phyloP scores from a whole-genome alignment of 129 eudicot genomes.

The Flaveria robusta region DNA sequence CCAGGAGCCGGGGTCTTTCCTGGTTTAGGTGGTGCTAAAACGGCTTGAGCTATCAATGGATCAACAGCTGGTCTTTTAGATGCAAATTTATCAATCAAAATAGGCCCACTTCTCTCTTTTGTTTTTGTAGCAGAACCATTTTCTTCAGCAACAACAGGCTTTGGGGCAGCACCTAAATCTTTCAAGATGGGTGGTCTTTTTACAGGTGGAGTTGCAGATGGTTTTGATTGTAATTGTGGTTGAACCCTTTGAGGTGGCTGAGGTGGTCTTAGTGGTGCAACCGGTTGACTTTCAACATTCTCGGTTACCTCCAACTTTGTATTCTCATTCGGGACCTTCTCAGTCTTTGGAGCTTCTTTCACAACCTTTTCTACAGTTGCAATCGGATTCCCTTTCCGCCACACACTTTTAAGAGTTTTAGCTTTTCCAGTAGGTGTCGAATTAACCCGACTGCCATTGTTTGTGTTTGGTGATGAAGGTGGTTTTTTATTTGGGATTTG shows the following conservation, averaged over 20 bases:
- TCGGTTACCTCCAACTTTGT: constrained; percentile 40
- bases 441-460: constrained; percentile 42
- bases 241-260: constrained; percentile 63
- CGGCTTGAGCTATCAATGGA: constrained; percentile 69
- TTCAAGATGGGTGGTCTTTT: constrained; percentile 63
- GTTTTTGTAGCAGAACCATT: constrained; percentile 34
- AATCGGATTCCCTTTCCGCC: constrained; percentile 84
- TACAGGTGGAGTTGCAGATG: constrained; percentile 67
- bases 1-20: constrained; percentile 48
- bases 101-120: constrained; percentile 66
- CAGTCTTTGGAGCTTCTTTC: constrained; percentile 33
- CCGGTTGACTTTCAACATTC: constrained; percentile 36
- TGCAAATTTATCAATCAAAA: constrained; percentile 86
- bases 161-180: constrained; percentile 66
- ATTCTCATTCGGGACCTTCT: constrained; percentile 39
- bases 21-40: constrained; percentile 72
- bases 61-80: constrained; percentile 65
- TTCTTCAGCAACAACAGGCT: constrained; percentile 33
- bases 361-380: constrained; percentile 55
- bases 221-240: constrained; percentile 69
- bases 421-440: constrained; percentile 36
- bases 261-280: constrained; percentile 48
- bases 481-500: constrained; percentile 36
- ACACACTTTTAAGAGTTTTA: constrained; percentile 72
- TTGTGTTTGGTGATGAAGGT: constrained; percentile 7